Conservation (phyloP, 345 rosid species). For the Sonneratia alba region DNA sequence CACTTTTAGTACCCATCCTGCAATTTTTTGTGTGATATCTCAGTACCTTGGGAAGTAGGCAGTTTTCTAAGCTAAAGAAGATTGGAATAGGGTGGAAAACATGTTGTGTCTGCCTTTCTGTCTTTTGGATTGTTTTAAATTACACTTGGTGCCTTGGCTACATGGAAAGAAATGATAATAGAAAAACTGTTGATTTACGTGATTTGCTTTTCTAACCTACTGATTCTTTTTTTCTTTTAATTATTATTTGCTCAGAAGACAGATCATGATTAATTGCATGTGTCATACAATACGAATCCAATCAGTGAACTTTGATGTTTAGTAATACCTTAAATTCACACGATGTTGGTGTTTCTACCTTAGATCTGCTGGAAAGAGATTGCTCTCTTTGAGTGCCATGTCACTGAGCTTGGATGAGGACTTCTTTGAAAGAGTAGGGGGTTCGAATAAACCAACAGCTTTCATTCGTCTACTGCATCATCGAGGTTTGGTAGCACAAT, state of each 20-base stretch:
- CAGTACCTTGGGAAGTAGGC: no score
- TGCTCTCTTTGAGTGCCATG: slow-evolving; percentile 56
- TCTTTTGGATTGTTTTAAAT: no score
- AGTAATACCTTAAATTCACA: not conserved
- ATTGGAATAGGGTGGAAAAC: no score
- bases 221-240: no score
- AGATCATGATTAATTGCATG: not conserved
- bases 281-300: not conserved
- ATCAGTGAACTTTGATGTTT: not conserved
- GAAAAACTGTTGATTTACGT: not conserved
- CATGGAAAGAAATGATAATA: no score
- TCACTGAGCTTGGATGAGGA: slow-evolving; percentile 60
- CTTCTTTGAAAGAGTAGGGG: slow-evolving; percentile 57
- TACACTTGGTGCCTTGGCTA: no score
- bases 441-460: slow-evolving; percentile 28
- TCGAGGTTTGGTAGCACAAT: slow-evolving; percentile 37
- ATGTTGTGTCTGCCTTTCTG: no score
- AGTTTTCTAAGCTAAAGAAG: no score
- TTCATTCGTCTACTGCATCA: slow-evolving; percentile 59
- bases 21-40: no score
- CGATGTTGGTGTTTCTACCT: slow-evolving; percentile 6
- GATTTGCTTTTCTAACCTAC: not conserved
- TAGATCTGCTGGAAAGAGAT: slow-evolving; percentile 48
- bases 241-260: no score
- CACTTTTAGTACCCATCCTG: not conserved